Evolutionary conservation across 2,329 filamentous ascomycete species (phyloP).

Genomic region (Colletotrichum navitas): DNA sequence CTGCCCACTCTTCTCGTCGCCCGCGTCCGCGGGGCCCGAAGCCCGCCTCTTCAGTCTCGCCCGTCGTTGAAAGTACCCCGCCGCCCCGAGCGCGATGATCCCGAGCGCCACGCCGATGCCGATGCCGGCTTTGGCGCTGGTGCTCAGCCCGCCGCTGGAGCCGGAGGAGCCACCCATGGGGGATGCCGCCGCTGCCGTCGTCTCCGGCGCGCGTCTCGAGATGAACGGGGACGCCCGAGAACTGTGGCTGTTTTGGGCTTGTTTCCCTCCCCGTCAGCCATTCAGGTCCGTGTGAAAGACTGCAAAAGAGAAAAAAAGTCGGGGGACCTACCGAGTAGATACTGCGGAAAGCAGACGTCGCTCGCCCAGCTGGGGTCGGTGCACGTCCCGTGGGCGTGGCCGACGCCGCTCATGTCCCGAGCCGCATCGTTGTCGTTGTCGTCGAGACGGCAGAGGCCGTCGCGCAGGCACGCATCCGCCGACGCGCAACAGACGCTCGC

Average conservation of each 20-base stretch:
- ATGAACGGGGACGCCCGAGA: background rate
- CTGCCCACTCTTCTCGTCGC: background rate
- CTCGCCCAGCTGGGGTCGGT: constrained; percentile 13
- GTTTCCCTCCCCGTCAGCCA: background rate
- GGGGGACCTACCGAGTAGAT: background rate
- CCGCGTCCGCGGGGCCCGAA: background rate
- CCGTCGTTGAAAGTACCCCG: constrained; percentile 19
- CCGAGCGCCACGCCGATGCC: constrained; percentile 29
- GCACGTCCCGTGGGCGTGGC: constrained; percentile 7
- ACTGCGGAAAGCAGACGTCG: background rate
- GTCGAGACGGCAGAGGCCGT: constrained; percentile 10
- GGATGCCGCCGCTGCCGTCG: background rate
- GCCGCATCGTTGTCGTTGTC: background rate
- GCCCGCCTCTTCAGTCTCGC: background rate
- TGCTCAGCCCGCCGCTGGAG: constrained; percentile 15
- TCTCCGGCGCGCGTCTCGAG: background rate
- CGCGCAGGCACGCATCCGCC: background rate
- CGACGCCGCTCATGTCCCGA: background rate
- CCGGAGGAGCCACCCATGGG: background rate
- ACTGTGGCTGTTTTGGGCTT: background rate
- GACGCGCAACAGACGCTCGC: constrained; percentile 24
- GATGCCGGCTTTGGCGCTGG: constrained; percentile 31
- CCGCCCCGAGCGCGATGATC: constrained; percentile 18
- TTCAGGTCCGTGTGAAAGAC: too few relatives aligned
- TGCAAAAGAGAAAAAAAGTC: too few relatives aligned